Percentiles rank a stretch among this genome's conserved stretches.
Evolutionary conservation across 331 rosid species (phyloP).

Genomic region (Prunus yedoensis): DNA sequence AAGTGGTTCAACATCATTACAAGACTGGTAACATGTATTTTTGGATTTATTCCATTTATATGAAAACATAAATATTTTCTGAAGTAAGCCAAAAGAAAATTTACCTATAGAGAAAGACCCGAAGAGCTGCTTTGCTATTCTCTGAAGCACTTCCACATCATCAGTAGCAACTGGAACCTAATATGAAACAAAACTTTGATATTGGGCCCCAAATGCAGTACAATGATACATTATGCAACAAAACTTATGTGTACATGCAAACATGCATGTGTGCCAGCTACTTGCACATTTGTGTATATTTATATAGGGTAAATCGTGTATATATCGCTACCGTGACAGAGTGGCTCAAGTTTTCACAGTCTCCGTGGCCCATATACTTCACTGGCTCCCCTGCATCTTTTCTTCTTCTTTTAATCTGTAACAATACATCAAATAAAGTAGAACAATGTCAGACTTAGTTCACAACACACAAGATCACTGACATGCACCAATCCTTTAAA

Average conservation of each 20-base stretch:
- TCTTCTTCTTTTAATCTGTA: slow-evolving; percentile 77
- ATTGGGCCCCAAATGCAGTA: slow-evolving; percentile 25
- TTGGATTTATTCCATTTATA: background rate
- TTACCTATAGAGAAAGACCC: slow-evolving; percentile 75
- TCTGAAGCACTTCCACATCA: slow-evolving; percentile 77
- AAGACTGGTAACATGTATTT: background rate
- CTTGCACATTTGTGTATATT: slow-evolving; percentile 2
- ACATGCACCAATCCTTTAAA: background rate
- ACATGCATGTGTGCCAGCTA: background rate
- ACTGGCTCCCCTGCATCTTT: slow-evolving; percentile 81
- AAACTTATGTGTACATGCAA: background rate
- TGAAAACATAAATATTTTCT: background rate
- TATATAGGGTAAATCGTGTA: slow-evolving; percentile 6
- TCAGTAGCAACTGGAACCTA: slow-evolving; percentile 92
- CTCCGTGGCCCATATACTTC: slow-evolving; percentile 96
- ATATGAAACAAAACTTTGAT: slow-evolving; percentile 21
- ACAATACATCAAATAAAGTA: slow-evolving; percentile 18
- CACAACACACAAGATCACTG: background rate
- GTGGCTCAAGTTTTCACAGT: slow-evolving; percentile 95
- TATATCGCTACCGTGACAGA: slow-evolving; percentile 60
- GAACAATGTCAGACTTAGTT: slow-evolving; percentile 8
- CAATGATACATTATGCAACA: slow-evolving; percentile 11
- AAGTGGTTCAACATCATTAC: slow-evolving; percentile 2
- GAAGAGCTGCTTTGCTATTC: slow-evolving; percentile 71
- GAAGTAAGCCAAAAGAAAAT: background rate